A percentile compares a stretch with the other conserved stretches of the same genome.
Evolutionary conservation across 108 stramenopile genomes (phyloP).

Genomic region (Cyclotella baltica): DNA sequence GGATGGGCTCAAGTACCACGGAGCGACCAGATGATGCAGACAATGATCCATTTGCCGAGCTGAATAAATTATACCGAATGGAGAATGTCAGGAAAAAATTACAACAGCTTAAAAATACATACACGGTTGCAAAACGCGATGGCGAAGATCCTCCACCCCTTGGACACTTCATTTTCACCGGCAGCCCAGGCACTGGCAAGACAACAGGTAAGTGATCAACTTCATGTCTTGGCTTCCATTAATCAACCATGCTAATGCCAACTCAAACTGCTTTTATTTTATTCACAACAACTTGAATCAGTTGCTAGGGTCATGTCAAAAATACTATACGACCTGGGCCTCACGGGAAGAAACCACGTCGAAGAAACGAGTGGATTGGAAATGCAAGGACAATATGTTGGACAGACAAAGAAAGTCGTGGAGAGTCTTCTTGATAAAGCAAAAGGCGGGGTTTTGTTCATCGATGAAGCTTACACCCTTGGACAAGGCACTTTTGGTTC

Average conservation of each 20-base stretch:
- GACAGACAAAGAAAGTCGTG: constrained; percentile 49
- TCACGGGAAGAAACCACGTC: constrained; percentile 32
- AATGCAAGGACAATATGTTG: constrained; percentile 38
- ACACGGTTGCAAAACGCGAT: constrained; percentile 27
- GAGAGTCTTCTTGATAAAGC: constrained; percentile 55
- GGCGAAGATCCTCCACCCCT: constrained; percentile 37
- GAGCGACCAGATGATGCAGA: constrained; percentile 12
- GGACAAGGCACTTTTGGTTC: constrained; percentile 41
- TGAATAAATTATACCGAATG: constrained; percentile 48
- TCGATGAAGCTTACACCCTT: constrained; percentile 81
- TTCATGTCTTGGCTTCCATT: neutral
- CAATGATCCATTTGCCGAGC: constrained; percentile 32
- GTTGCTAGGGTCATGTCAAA: constrained; percentile 66
- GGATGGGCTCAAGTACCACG: constrained; percentile 22
- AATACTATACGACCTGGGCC: constrained; percentile 40
- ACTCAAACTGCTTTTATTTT: neutral
- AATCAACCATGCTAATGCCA: neutral
- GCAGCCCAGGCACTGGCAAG: constrained; percentile 22
- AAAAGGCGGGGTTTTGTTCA: constrained; percentile 73
- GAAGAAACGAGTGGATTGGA: constrained; percentile 43
- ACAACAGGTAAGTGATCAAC: neutral
- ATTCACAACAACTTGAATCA: constrained; percentile 41
- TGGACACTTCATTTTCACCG: constrained; percentile 45
- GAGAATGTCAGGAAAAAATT: constrained; percentile 38
- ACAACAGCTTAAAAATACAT: constrained; percentile 36